Base-by-base conservation (phyloP, 495 filamentous ascomycete genomes). In the Podospora bellae-mahoneyi region DNA sequence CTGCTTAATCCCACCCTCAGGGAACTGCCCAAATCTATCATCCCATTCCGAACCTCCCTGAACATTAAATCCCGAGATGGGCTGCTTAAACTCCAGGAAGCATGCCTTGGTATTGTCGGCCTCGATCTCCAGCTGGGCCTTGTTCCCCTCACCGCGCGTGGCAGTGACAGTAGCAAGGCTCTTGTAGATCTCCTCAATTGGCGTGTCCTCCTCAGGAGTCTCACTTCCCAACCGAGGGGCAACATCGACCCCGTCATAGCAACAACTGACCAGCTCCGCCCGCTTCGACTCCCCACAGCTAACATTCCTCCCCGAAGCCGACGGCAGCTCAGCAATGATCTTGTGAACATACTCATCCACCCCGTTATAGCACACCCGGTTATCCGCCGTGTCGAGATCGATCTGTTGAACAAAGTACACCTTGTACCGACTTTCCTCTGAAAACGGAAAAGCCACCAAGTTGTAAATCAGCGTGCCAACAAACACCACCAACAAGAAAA, bases 391-490 rank as follows among this genome's bases (percentile, higher is more conserved):
- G 71, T 93, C 90, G 23, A 96, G 85, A 71, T 97, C 87, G 61
- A 97, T 82, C 6, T 86, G 85, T 73, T 99, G 94, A 7, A 90
- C 76, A 79, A 97, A 98, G 78, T 89, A 96, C 56, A 93, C 78
- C 74, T 98, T 98, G 71, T 97, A 85, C 60, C 93, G 85, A 71
- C 86, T 91, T 55, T 87, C 81, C 32, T 83, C 81, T 0, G 92
- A 92, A 80, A 97, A 98, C 1, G 95, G 95, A 78, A 97, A 97
- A 5, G 91, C 94, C 26, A 83, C 78, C 13, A 97, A 86, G 75
- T 95, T 97, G 82, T 96, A 98, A 72, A 94, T 86, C 34, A 94
- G 76, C 15, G 93, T 97, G 30, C 84, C 91, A 55, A 86, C 68
- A 68, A 93, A 91, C 32, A 97, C 80, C 9, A 89, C 76, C 60